phyloP scores from a whole-genome alignment of 345 rosid genomes.

The Linum lewisii region DNA sequence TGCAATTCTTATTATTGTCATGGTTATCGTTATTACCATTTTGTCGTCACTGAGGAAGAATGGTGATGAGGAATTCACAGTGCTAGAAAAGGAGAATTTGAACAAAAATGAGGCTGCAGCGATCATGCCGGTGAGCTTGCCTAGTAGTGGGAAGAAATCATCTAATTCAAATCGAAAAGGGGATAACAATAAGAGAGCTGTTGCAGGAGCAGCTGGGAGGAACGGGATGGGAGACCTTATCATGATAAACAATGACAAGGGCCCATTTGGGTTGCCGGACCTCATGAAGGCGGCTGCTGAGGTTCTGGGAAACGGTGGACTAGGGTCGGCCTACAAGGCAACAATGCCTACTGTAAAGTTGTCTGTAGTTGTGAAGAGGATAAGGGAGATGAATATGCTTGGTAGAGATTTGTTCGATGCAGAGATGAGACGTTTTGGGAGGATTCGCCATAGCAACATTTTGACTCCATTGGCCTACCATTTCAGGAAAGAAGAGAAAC shows the following conservation, averaged over 20 bases:
- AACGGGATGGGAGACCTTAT: slow-evolving; percentile 31
- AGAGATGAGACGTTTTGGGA: slow-evolving; percentile 64
- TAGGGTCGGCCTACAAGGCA: slow-evolving; percentile 92
- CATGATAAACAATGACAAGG: slow-evolving; percentile 61
- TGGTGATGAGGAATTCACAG: slow-evolving; percentile 31
- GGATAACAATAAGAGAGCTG: slow-evolving; percentile 11
- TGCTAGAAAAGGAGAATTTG: slow-evolving; percentile 36
- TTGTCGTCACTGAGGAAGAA: slow-evolving; percentile 8
- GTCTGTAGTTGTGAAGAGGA: slow-evolving; percentile 78
- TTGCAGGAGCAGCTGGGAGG: slow-evolving; percentile 7
- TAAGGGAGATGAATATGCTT: slow-evolving; percentile 61
- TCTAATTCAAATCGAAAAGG: slow-evolving; percentile 26
- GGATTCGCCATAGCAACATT: slow-evolving; percentile 49
- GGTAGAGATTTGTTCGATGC: slow-evolving; percentile 48
- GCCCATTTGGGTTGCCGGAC: slow-evolving; percentile 55
- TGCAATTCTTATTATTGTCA: neutral
- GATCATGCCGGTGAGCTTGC: slow-evolving; percentile 25
- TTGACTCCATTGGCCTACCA: slow-evolving; percentile 78
- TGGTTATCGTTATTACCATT: neutral
- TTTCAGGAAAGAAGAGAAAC: slow-evolving; percentile 76
- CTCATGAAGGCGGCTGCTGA: slow-evolving; percentile 92
- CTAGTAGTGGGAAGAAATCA: slow-evolving; percentile 23
- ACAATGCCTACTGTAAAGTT: slow-evolving; percentile 46
- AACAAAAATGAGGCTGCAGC: slow-evolving; percentile 14
- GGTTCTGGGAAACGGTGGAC: slow-evolving; percentile 73